phyloP scores from a whole-genome alignment of 2,329 filamentous ascomycete genomes.

The Monosporascus sp. region DNA sequence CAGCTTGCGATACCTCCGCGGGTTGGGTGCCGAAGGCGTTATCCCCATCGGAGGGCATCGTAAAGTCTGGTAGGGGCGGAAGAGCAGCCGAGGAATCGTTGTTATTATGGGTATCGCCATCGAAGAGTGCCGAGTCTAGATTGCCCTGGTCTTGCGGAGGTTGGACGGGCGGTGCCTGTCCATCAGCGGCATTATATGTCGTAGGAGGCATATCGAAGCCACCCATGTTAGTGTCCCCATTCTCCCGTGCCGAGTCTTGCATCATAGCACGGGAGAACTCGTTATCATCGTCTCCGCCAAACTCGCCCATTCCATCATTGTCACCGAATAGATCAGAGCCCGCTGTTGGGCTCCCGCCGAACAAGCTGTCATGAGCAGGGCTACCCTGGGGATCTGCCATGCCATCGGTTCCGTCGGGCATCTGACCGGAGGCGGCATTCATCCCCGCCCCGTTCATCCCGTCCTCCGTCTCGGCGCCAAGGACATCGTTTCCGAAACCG shows the following conservation, averaged over 20 bases:
- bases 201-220: conserved; percentile 36
- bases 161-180: conserved; percentile 22
- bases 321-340: conserved; percentile 84
- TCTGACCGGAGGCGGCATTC: conserved; percentile 26
- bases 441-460: conserved; percentile 27
- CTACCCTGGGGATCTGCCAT: conserved; percentile 57
- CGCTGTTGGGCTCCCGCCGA: conserved; percentile 66
- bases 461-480: conserved; percentile 28
- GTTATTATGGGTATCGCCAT: conserved; percentile 2
- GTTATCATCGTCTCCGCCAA: conserved; percentile 78
- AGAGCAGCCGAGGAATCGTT: conserved; percentile 8
- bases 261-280: conserved; percentile 72
- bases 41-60: conserved; percentile 4
- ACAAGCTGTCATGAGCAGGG: conserved; percentile 73
- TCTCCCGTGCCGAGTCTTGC: conserved; percentile 31
- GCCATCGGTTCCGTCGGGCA: conserved; percentile 30
- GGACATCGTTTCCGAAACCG: conserved; percentile 26
- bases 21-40: conserved; percentile 9
- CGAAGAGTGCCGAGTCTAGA: conserved; percentile 9
- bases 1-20: conserved; percentile 6
- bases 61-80: conserved; percentile 12
- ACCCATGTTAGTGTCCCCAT: conserved; percentile 30
- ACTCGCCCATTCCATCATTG: conserved; percentile 57
- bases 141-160: conserved; percentile 10
- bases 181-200: conserved; percentile 23